phyloP scores from a whole-genome alignment of 805 yeast genomes.

The Cyberlindnera subsufficiens region DNA sequence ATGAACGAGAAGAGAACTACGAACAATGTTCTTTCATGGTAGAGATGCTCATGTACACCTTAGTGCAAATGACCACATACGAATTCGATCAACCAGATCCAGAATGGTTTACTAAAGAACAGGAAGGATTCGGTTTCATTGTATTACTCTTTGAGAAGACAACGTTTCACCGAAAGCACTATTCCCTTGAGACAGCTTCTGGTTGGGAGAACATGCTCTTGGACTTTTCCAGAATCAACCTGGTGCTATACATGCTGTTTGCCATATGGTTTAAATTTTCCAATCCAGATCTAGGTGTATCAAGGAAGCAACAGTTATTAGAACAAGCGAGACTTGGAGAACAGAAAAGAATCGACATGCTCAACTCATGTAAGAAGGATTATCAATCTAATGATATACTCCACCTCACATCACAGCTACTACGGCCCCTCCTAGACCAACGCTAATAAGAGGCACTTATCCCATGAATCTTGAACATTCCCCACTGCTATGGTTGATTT shows the following conservation, averaged over 20 bases:
- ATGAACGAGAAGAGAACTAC: conserved; percentile 5
- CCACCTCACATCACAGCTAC: conserved; percentile 1
- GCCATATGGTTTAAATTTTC: conserved; percentile 14
- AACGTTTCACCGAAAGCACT: conserved; percentile 7
- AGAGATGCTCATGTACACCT: conserved; percentile 2
- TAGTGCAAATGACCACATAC: conserved; percentile 17
- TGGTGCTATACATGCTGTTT: conserved; percentile 7
- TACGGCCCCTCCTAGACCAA: too few species aligned
- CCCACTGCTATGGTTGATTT: neutral
- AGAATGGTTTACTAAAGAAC: conserved; percentile 7
- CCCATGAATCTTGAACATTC: neutral
- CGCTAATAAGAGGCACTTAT: neutral
- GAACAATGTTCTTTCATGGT: conserved; percentile 3
- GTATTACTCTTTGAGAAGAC: conserved; percentile 9
- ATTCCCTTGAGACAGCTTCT: neutral
- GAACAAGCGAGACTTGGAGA: conserved; percentile 12
- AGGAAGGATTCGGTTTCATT: conserved; percentile 3
- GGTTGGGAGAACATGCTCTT: conserved; percentile 3
- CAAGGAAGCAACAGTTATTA: neutral
- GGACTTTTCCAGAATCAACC: conserved; percentile 13
- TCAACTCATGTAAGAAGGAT: conserved; percentile 1
- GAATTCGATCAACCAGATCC: conserved; percentile 2
- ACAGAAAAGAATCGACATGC: conserved; percentile 1
- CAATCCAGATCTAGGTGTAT: neutral
- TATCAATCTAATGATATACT: neutral